Evolutionary conservation across 371 early-diverging fungal genomes (phyloP), one percentile per base, ranked within the genome.

Genomic region (Fennellomyces sp.): DNA sequence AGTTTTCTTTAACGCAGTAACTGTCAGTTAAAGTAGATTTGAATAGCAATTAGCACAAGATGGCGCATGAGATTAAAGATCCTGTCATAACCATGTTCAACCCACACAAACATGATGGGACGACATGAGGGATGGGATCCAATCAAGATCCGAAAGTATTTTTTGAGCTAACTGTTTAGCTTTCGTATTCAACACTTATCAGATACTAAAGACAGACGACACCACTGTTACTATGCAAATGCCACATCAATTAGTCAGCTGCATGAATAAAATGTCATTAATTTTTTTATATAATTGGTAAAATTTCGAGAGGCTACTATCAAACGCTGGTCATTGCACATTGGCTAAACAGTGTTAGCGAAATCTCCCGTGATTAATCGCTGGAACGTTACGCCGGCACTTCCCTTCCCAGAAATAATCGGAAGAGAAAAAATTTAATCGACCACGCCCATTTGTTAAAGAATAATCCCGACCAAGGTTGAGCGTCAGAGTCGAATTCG

Each of bases 291-390:
- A 33, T 33, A 8, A 33, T 33, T 6, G 13, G 35, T 33, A 17
- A 23, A 52, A 61, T 61, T 29, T 61, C 47, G 61, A 53, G 45
- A 52, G 61, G 55, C 48, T 61, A 61, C 61, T 61, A 61, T 61
- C 61, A 55, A 61, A 61, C 61, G 33, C 61, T 55, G 61, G 29
- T 55, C 61, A 61, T 61, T 47, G 53, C 55, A 29, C 45, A 26
- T 17, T 19, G 21, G 48, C 31, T 23, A 39, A 26, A 25, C 55
- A 55, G 61, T 55, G 61, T 61, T 61, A 61, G 61, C 61, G 61
- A 61, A 61, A 26, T 49, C 61, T 53, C 61, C 55, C 55, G 51
- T 60, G 19, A 23, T 60, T 60, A 15, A 35, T 61, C 61, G 47
- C 38, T 54, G 55, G 51, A 27, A 36, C 27, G 30, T 26, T 21